Evolutionary conservation across 768 basidiomycete species (phyloP).

Genomic region (Phanerochaete carnosa): DNA sequence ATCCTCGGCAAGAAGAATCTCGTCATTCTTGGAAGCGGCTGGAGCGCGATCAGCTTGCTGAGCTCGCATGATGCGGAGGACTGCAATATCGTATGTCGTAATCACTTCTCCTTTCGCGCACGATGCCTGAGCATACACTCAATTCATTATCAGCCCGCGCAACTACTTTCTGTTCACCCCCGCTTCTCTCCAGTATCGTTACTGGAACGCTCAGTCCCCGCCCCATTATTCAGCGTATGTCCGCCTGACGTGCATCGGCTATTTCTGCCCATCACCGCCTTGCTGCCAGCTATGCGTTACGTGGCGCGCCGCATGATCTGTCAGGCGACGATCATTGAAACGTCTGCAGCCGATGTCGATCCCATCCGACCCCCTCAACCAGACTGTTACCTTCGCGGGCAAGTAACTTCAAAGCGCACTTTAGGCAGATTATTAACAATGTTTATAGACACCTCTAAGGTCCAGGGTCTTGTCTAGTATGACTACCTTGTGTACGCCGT

Average conservation of each 20-base stretch:
- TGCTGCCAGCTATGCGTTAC: conserved; percentile 72
- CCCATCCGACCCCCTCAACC: conserved; percentile 76
- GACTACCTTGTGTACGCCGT: conserved; percentile 97
- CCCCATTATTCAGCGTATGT: conserved; percentile 75
- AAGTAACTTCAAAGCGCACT: conserved; percentile 14
- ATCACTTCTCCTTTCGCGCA: not conserved
- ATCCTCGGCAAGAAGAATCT: conserved; percentile 89
- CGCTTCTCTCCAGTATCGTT: conserved; percentile 93
- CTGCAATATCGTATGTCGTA: conserved; percentile 83
- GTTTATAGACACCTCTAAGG: conserved; percentile 69
- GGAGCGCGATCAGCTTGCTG: conserved; percentile 92
- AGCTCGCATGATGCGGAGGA: conserved; percentile 87
- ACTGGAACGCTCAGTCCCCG: conserved; percentile 86
- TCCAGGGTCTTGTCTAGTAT: conserved; percentile 75
- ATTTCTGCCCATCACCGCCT: conserved; percentile 19
- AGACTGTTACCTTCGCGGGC: conserved; percentile 92
- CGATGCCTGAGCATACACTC: not conserved
- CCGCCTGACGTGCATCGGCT: conserved; percentile 19
- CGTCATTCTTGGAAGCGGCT: conserved; percentile 93
- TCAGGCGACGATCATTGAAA: conserved; percentile 87
- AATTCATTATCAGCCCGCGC: conserved; percentile 92
- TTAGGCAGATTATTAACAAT: not conserved
- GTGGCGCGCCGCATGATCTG: conserved; percentile 90
- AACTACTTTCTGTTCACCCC: conserved; percentile 99
- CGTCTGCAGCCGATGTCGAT: conserved; percentile 90